Evolutionary conservation across 768 basidiomycete species (phyloP).

Genomic region (Royoungia palumana): DNA sequence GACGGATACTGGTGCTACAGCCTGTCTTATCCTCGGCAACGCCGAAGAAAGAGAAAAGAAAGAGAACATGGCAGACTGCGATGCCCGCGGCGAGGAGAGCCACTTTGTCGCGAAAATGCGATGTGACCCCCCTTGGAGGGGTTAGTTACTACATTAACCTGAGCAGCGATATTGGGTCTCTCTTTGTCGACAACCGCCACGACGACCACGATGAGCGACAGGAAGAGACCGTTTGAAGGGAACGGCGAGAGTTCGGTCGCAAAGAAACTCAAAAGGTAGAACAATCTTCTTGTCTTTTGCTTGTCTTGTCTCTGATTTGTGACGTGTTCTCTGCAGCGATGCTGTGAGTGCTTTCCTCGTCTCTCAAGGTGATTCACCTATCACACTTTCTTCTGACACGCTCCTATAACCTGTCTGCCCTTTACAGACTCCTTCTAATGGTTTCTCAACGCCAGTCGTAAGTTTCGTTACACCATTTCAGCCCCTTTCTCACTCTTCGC

Average conservation of each 20-base stretch:
- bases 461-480: constrained; percentile 20
- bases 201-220: constrained; percentile 55
- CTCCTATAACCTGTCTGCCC: constrained; percentile 63
- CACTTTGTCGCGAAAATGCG: neutral
- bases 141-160: constrained; percentile 1
- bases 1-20: constrained; percentile 6
- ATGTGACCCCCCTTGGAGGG: constrained; percentile 20
- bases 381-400: constrained; percentile 52
- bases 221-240: constrained; percentile 59
- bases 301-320: constrained; percentile 3
- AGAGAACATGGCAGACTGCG: constrained; percentile 17
- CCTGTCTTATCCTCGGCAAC: constrained; percentile 14
- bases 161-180: neutral
- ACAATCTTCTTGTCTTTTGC: constrained; percentile 15
- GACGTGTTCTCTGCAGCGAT: constrained; percentile 46
- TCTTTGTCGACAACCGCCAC: constrained; percentile 4
- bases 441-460: constrained; percentile 41
- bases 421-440: constrained; percentile 51
- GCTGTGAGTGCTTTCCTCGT: constrained; percentile 52
- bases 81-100: neutral
- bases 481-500: constrained; percentile 2
- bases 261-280: constrained; percentile 69
- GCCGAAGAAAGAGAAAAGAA: constrained; percentile 15
- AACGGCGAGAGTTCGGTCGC: constrained; percentile 43
- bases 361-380: constrained; percentile 67